phyloP scores from a whole-genome alignment of 495 filamentous ascomycete genomes.

The Staphylotrichum tortipilum region DNA sequence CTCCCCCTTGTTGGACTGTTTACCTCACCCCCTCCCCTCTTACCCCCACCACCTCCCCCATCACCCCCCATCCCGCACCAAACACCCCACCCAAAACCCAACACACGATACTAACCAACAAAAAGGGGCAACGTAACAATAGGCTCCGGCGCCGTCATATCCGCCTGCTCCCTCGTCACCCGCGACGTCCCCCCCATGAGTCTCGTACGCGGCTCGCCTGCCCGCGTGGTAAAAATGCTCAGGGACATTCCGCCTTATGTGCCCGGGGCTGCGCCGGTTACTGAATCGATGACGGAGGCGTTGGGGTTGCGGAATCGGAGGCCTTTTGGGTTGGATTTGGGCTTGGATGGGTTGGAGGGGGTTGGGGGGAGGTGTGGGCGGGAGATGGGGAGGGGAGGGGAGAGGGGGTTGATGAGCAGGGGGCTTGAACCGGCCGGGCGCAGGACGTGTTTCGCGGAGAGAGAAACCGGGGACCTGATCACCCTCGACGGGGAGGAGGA shows the following conservation, averaged over 20 bases:
- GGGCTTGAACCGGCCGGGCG: too few species aligned
- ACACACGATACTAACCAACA: background rate
- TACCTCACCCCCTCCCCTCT: too few species aligned
- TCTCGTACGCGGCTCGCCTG: slow-evolving; percentile 20
- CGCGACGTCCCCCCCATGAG: slow-evolving; percentile 19
- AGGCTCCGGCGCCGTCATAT: slow-evolving; percentile 28
- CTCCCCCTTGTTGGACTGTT: too few species aligned
- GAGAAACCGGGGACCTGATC: background rate
- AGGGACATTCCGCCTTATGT: background rate
- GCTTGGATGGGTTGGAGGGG: background rate
- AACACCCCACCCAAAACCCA: background rate
- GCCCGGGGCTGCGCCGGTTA: background rate
- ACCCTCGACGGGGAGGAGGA: background rate
- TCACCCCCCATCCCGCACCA: background rate
- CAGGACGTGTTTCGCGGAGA: too few species aligned
- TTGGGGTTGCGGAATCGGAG: slow-evolving; percentile 4
- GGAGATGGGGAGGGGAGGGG: background rate
- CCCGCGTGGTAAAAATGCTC: slow-evolving; percentile 12
- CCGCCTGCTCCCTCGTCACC: slow-evolving; percentile 25
- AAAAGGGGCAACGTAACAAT: slow-evolving; percentile 26
- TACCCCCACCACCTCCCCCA: too few species aligned
- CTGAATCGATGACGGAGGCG: slow-evolving; percentile 13
- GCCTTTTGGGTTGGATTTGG: background rate
- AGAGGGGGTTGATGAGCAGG: background rate
- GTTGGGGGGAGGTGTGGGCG: background rate